These are phyloP conservation scores for Alternaria sp. DNA, from an alignment of 2,329 filamentous ascomycete genomes.

Conservation along the genomic window DNA sequence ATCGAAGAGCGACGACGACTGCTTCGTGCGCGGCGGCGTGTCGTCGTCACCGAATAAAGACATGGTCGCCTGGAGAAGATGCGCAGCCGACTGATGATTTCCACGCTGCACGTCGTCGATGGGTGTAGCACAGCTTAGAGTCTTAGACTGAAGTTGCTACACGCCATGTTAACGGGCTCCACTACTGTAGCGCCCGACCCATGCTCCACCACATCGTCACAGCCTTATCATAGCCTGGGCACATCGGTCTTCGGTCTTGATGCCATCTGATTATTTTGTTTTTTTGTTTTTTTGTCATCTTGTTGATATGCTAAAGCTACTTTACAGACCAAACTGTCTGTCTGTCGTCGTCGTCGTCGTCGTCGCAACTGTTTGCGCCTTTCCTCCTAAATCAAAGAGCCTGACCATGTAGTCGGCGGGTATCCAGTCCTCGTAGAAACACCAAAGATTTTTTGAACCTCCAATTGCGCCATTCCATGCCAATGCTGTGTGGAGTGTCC, in stretches of 20 bases:
- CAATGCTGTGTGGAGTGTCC: constrained; percentile 34
- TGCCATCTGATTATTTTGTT: too few relatives aligned
- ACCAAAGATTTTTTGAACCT: constrained; percentile 24
- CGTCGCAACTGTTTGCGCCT: constrained; percentile 10
- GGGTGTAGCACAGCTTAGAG: constrained; percentile 26
- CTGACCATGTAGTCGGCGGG: constrained; percentile 39
- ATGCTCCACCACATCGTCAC: constrained; percentile 28
- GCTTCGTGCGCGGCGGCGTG: constrained; percentile 44
- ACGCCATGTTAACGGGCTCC: constrained; percentile 39
- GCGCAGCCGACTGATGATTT: constrained; percentile 18
- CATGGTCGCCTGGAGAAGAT: constrained; percentile 37
- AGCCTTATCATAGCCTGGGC: constrained; percentile 28
- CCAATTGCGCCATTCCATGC: constrained; percentile 38
- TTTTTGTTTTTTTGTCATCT: neutral
- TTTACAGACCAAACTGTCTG: neutral
- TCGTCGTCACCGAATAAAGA: constrained; percentile 54
- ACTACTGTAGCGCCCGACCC: constrained; percentile 23
- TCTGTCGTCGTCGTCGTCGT: too few relatives aligned
- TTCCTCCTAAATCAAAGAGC: constrained; percentile 26
- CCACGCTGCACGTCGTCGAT: constrained; percentile 18
- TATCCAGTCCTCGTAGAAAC: constrained; percentile 36
- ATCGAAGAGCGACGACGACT: constrained; percentile 51
- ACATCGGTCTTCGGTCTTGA: neutral
- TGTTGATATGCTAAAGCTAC: constrained; percentile 2
- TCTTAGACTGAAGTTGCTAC: constrained; percentile 30